Conservation (phyloP, 805 yeast species). For the Brettanomyces anomalus region DNA sequence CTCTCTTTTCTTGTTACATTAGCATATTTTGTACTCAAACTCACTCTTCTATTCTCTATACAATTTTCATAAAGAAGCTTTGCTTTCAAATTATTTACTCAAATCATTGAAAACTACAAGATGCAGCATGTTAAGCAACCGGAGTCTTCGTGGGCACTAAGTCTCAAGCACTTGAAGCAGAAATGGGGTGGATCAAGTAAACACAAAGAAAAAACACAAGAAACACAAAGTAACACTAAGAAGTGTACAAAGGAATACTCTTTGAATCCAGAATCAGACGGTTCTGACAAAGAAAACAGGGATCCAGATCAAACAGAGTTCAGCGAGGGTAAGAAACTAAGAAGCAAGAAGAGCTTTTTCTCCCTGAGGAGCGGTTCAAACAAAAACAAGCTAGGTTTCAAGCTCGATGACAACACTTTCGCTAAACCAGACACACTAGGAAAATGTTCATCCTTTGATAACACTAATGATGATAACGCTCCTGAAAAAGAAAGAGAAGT, state of each 20-base stretch:
- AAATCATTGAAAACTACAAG: too few species aligned
- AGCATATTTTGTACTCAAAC: too few species aligned
- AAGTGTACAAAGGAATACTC: background rate
- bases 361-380: background rate
- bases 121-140: slow-evolving; percentile 5
- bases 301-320: background rate
- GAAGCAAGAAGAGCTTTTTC: background rate
- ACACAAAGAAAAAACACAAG: slow-evolving; percentile 5
- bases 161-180: slow-evolving; percentile 17
- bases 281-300: background rate
- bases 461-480: background rate
- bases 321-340: background rate
- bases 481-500: background rate
- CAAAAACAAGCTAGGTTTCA: background rate
- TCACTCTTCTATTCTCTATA: too few species aligned
- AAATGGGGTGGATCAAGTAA: slow-evolving; percentile 8
- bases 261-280: background rate
- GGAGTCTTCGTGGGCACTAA: slow-evolving; percentile 15
- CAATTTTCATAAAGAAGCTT: too few species aligned
- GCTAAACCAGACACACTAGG: background rate
- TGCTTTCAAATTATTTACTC: too few species aligned
- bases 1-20: too few species aligned
- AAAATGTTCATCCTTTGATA: background rate
- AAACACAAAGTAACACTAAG: background rate
- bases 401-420: background rate